Conservation (phyloP, 345 rosid genomes). For the Arabidopsis arenosa region DNA sequence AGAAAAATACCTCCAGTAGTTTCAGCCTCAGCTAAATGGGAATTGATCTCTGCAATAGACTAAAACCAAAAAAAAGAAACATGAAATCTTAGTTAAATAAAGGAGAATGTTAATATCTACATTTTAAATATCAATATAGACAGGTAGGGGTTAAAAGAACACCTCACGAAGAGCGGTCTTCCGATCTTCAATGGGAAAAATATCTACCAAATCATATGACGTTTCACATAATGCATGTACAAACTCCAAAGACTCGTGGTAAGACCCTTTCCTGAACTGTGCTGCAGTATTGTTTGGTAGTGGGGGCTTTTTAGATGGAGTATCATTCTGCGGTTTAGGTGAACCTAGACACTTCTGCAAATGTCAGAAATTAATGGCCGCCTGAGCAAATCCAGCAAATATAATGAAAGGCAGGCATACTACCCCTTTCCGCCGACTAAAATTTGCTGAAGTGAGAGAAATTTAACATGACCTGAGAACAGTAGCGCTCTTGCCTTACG, state of each 20-base stretch:
- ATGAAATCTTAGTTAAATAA: constrained; percentile 39
- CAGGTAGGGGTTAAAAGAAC: constrained; percentile 26
- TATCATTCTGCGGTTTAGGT: constrained; percentile 74
- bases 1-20: constrained; percentile 73
- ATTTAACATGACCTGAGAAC: constrained; percentile 4
- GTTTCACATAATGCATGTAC: constrained; percentile 89
- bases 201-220: constrained; percentile 91
- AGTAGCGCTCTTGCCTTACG: background rate
- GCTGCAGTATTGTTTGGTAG: constrained; percentile 67
- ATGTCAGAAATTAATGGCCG: constrained; percentile 3
- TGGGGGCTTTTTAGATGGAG: constrained; percentile 74
- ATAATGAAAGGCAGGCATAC: constrained; percentile 6
- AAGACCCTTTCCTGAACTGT: constrained; percentile 85
- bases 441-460: constrained; percentile 3
- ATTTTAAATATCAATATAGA: constrained; percentile 20
- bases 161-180: constrained; percentile 95
- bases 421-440: constrained; percentile 20
- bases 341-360: constrained; percentile 83
- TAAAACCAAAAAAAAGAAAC: constrained; percentile 50
- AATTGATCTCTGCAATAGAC: constrained; percentile 91
- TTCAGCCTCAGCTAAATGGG: constrained; percentile 75
- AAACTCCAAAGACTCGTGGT: constrained; percentile 93
- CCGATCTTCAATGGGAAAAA: constrained; percentile 94
- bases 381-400: constrained; percentile 29
- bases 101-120: constrained; percentile 11